Percentiles rank a stretch among this genome's conserved stretches.
Conservation (phyloP, 2,329 filamentous ascomycete species). For the Bipolaris zeicola region DNA sequence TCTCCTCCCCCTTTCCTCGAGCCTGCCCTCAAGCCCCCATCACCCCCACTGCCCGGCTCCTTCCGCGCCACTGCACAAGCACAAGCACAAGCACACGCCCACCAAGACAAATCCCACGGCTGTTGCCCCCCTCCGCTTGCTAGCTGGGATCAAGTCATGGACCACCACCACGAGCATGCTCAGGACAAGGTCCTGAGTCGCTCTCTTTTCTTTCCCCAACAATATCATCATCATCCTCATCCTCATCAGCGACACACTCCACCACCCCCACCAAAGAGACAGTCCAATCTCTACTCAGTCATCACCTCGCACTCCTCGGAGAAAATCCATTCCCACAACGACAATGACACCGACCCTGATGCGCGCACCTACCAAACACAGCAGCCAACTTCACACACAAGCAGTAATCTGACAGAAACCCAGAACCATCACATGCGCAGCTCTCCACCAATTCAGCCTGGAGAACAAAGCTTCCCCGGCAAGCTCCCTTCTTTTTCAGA, state of each 20-base stretch:
- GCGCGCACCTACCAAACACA: neutral
- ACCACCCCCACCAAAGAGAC: neutral
- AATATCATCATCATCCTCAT: neutral
- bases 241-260: neutral
- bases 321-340: neutral
- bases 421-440: constrained; percentile 39
- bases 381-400: neutral
- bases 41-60: neutral
- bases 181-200: neutral
- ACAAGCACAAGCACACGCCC: neutral
- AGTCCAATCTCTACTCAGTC: neutral
- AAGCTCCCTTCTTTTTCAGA: constrained; percentile 42
- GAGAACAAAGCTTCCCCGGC: constrained; percentile 32
- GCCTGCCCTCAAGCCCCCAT: neutral
- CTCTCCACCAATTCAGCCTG: constrained; percentile 43
- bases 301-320: neutral
- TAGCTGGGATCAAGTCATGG: neutral
- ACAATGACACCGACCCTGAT: neutral
- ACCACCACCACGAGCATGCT: neutral
- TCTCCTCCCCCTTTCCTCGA: constrained; percentile 1
- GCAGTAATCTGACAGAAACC: constrained; percentile 16
- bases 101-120: neutral
- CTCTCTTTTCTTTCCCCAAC: neutral
- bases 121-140: neutral
- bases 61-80: neutral